Percentiles rank a stretch among this genome's conserved stretches.
Conservation (phyloP, 106 monocot species). For the Allium fistulosum region DNA sequence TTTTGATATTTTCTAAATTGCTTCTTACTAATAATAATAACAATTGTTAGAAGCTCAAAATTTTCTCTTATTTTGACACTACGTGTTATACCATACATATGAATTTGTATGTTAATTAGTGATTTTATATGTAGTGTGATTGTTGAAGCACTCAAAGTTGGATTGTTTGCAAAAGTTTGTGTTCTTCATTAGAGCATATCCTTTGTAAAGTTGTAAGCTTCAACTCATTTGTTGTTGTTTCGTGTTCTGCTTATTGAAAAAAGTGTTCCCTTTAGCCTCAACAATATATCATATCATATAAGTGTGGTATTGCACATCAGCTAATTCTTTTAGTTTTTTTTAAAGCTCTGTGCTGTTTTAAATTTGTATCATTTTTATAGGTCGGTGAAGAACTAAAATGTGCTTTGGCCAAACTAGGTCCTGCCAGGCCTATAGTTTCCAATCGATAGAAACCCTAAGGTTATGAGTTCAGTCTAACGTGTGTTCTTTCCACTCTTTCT, state of each 20-base stretch:
- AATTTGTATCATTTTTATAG: constrained; percentile 12
- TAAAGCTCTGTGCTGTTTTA: background rate
- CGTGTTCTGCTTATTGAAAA: background rate
- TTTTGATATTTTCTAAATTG: too few species aligned
- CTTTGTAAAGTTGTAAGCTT: constrained; percentile 46
- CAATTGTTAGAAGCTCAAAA: too few species aligned
- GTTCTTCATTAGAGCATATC: constrained; percentile 43
- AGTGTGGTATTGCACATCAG: too few species aligned
- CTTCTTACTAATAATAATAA: too few species aligned
- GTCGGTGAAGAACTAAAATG: constrained; percentile 67
- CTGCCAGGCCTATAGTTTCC: constrained; percentile 41
- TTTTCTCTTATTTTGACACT: background rate
- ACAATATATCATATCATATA: background rate
- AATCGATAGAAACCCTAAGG: too few species aligned
- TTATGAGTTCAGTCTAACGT: too few species aligned
- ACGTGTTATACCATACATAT: background rate
- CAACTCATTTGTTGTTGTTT: background rate
- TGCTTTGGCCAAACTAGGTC: constrained; percentile 45
- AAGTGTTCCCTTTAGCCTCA: background rate
- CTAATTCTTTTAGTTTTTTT: background rate
- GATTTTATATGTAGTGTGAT: constrained; percentile 22
- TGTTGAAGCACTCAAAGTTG: constrained; percentile 46
- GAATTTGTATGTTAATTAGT: too few species aligned
- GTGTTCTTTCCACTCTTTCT: too few species aligned
- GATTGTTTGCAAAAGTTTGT: constrained; percentile 41